Evolutionary conservation across 1,284 basidiomycete genomes (phyloP).

Genomic region (Coriolopsis trogii): DNA sequence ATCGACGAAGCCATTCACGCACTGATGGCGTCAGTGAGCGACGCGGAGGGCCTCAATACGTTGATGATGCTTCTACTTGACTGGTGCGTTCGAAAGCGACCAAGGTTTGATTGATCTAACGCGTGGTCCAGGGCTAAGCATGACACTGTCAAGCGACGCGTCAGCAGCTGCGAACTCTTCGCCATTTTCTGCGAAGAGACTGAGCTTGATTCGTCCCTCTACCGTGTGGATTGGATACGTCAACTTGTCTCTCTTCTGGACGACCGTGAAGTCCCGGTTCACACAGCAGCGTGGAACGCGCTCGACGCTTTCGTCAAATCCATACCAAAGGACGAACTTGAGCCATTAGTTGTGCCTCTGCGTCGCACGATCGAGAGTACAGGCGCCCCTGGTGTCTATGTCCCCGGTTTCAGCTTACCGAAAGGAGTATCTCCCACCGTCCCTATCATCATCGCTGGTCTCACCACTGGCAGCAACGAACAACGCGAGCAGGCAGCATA

Average conservation of each 20-base stretch:
- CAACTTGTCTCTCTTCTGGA: conserved; percentile 88
- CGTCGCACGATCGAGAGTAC: conserved; percentile 88
- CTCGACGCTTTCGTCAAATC: conserved; percentile 91
- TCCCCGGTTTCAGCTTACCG: conserved; percentile 88
- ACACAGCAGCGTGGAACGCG: conserved; percentile 83
- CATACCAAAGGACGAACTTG: conserved; percentile 91
- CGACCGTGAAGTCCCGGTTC: conserved; percentile 74
- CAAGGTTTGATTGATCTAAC: background rate
- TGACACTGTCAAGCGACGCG: conserved; percentile 69
- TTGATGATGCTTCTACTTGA: conserved; percentile 89
- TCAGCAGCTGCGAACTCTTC: conserved; percentile 81
- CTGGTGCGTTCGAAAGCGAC: conserved; percentile 59
- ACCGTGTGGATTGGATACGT: conserved; percentile 95
- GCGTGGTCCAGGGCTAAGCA: conserved; percentile 70
- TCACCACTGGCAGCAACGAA: conserved; percentile 81
- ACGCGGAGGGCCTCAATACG: conserved; percentile 86
- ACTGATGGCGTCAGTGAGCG: conserved; percentile 77
- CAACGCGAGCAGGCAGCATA: conserved; percentile 93
- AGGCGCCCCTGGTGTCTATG: conserved; percentile 76
- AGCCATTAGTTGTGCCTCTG: conserved; percentile 86
- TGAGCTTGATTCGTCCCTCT: conserved; percentile 78
- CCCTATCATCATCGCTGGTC: conserved; percentile 88
- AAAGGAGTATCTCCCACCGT: conserved; percentile 91
- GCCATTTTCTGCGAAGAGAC: conserved; percentile 82
- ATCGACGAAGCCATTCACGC: conserved; percentile 78